Base-by-base conservation (phyloP, 176 grass and related monocot species). In the Typha latifolia region DNA sequence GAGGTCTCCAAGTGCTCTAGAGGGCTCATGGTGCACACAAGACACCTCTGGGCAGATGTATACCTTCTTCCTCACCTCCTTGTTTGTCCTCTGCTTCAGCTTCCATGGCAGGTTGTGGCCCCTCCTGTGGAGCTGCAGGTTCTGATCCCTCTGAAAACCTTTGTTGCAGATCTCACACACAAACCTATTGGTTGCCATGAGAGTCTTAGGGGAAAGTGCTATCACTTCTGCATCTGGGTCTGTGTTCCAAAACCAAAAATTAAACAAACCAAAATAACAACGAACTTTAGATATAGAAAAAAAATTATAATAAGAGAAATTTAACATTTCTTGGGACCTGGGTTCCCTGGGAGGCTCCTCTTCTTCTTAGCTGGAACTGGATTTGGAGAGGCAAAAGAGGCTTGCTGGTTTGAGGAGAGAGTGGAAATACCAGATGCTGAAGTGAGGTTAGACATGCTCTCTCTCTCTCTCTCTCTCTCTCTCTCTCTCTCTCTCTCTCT, bases 141-240 rank as follows among this genome's bases (percentile, higher is more conserved):
- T 73, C 47, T 73, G 70, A 43, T 73, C 70, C 43, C 70, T 62
- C 11, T 63, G 70, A 26, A 73, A 73, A 6, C 70, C 70, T 20
- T 73, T 73, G 70, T 62, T 73, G 70, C 70, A 73, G 70, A 73
- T 63, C 53, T 73, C 70, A 49, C 70, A 73, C 57, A 73, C 57
- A 62, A 73, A 73, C 59, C 70, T 48, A 48, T 73, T 73, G 13
- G 70, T 73, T 34, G 70, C 47, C 70, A 73, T 63, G 37, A 73
- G 59, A 14, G 70, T 32, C 47, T 49, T 62, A 14, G 70, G 70
- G 12, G 70, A 73, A 34, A 73, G 59, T n/a, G 57, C 59, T 63
- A 73, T 73, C 29, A 70, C 68, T 50, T 70, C 68, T n/a, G 68
- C 68, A 34, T 59, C 68, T 18, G 68, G 68, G 51, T 55, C 68